A percentile compares a stretch with the other conserved stretches of the same genome.
Evolutionary conservation across 768 basidiomycete genomes (phyloP).

Genomic region (Lyophyllum semitale): DNA sequence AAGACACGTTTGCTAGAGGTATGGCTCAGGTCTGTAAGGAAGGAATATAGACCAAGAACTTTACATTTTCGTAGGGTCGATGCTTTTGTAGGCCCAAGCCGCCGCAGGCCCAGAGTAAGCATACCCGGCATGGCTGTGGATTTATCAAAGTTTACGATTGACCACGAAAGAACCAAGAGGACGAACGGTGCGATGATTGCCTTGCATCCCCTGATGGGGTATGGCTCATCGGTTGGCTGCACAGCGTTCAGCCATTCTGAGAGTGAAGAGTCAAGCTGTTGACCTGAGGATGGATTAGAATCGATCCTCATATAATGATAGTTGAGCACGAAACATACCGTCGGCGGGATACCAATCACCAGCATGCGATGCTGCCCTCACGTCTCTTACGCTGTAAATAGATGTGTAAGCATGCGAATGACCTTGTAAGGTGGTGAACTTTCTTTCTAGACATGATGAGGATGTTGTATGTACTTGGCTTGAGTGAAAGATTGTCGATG

Average conservation of each 20-base stretch:
- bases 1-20: slow-evolving; percentile 81
- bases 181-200: slow-evolving; percentile 97
- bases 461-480: background rate
- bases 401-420: background rate
- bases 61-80: slow-evolving; percentile 82
- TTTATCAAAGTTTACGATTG: background rate
- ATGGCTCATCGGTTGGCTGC: slow-evolving; percentile 37
- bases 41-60: slow-evolving; percentile 26
- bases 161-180: slow-evolving; percentile 1
- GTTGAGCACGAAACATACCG: slow-evolving; percentile 40
- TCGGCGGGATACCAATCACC: slow-evolving; percentile 86
- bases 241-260: slow-evolving; percentile 64
- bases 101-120: slow-evolving; percentile 92
- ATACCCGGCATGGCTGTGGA: slow-evolving; percentile 89
- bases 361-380: slow-evolving; percentile 76
- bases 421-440: slow-evolving; percentile 2
- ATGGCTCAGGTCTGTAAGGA: slow-evolving; percentile 6
- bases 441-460: slow-evolving; percentile 21
- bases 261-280: slow-evolving; percentile 63
- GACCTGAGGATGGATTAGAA: slow-evolving; percentile 38
- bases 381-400: slow-evolving; percentile 12
- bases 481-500: background rate
- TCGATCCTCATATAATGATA: slow-evolving; percentile 7
- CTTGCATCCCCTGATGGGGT: slow-evolving; percentile 67
- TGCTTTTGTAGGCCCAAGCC: slow-evolving; percentile 93